A percentile compares a stretch with the other conserved stretches of the same genome.
These are phyloP conservation scores for Populus ilicifolia DNA, from an alignment of 345 rosid genomes.

Conservation along the genomic window DNA sequence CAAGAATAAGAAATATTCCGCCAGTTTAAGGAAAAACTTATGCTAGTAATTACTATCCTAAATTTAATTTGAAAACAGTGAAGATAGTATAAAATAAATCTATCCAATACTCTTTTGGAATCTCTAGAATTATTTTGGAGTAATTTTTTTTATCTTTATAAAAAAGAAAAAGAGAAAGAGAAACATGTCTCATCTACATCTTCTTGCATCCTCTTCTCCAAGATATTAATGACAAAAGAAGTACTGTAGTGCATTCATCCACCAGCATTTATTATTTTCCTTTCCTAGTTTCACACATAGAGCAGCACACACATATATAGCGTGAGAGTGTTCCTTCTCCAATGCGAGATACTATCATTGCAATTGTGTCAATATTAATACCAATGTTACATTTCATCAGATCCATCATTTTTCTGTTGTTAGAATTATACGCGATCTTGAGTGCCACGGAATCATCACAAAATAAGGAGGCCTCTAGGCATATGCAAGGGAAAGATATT, in stretches of 20 bases:
- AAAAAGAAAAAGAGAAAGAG: too few species aligned
- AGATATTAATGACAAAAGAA: too few species aligned
- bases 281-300: neutral
- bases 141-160: too few species aligned
- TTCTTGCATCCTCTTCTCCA: too few species aligned
- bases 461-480: neutral
- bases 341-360: neutral
- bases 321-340: neutral
- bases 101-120: too few species aligned
- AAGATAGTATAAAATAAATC: too few species aligned
- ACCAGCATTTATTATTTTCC: neutral
- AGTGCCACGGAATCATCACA: conserved; percentile 9
- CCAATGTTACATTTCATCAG: conserved; percentile 7
- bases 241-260: neutral
- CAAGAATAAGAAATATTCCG: too few species aligned
- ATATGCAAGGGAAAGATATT: neutral
- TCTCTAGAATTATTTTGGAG: too few species aligned
- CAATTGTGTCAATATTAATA: neutral
- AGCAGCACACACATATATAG: neutral
- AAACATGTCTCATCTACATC: too few species aligned
- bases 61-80: too few species aligned
- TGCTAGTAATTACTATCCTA: too few species aligned
- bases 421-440: conserved; percentile 19
- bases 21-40: neutral
- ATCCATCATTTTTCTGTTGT: conserved; percentile 5